These are phyloP conservation scores for Sporothrix phasma DNA, from an alignment of 2,329 filamentous ascomycete genomes.

Conservation along the genomic window DNA sequence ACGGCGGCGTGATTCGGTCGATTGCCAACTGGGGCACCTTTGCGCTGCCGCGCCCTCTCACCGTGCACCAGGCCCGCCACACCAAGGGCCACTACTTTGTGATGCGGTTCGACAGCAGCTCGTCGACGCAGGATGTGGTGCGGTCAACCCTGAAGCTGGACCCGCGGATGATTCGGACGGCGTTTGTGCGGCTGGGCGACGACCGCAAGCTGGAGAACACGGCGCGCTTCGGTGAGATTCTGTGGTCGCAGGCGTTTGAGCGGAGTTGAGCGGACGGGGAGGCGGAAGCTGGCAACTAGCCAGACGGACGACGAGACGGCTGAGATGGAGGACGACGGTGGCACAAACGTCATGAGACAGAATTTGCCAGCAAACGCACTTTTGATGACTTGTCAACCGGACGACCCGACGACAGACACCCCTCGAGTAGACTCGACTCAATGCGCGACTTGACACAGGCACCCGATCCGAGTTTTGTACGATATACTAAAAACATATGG, in stretches of 20 bases:
- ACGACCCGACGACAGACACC: not conserved
- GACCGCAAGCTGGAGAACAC: conserved; percentile 66
- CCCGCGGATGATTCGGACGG: conserved; percentile 80
- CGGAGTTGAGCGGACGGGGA: conserved; percentile 19
- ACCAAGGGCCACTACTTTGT: conserved; percentile 90
- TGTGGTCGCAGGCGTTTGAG: conserved; percentile 35
- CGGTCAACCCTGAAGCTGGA: conserved; percentile 70
- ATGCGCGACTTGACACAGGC: not conserved
- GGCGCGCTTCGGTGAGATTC: conserved; percentile 38
- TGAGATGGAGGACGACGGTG: not conserved
- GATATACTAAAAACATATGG: not conserved
- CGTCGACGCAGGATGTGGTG: conserved; percentile 63
- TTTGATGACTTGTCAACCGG: too few species aligned
- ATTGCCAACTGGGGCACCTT: conserved; percentile 94
- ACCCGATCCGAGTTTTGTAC: not conserved
- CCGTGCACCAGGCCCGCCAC: conserved; percentile 75
- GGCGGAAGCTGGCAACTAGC: not conserved
- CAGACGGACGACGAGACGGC: not conserved
- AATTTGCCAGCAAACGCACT: too few species aligned
- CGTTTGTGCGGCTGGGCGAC: conserved; percentile 71
- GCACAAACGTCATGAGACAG: too few species aligned
- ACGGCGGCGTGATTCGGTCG: conserved; percentile 82
- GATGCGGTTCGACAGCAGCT: conserved; percentile 83
- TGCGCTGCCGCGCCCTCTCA: conserved; percentile 68
- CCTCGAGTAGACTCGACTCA: too few species aligned